phyloP scores from a whole-genome alignment of 306 rosid genomes.

The Elaeagnus macrophylla region DNA sequence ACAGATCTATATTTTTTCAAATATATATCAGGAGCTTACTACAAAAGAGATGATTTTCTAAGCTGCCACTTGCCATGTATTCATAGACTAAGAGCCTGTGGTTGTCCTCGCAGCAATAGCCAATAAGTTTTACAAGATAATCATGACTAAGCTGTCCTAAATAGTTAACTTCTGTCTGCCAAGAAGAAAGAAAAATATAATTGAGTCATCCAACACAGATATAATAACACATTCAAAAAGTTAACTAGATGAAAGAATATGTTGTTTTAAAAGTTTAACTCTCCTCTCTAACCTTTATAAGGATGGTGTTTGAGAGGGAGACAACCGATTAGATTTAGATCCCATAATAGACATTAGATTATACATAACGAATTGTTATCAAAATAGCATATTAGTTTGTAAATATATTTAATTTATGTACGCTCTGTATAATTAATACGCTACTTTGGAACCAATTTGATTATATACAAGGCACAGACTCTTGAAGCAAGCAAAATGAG shows the following conservation, averaged over 20 bases:
- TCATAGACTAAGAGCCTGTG: slow-evolving; percentile 87
- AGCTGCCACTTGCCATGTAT: slow-evolving; percentile 92
- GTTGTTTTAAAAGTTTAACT: too few relatives aligned
- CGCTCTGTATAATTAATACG: too few relatives aligned
- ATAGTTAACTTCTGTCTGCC: slow-evolving; percentile 92
- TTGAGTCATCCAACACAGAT: neutral
- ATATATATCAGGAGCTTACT: slow-evolving; percentile 48
- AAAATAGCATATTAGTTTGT: too few relatives aligned
- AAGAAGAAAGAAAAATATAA: slow-evolving; percentile 6
- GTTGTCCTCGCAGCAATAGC: slow-evolving; percentile 94
- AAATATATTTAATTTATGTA: too few relatives aligned
- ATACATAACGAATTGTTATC: too few relatives aligned
- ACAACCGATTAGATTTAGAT: too few relatives aligned
- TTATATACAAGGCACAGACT: neutral
- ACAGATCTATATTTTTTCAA: neutral
- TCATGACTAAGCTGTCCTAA: slow-evolving; percentile 84
- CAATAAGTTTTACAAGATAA: slow-evolving; percentile 90
- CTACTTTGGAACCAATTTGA: neutral
- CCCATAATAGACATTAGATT: too few relatives aligned
- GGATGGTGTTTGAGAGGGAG: too few relatives aligned
- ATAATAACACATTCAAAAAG: too few relatives aligned
- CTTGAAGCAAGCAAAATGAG: slow-evolving; percentile 28
- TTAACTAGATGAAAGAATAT: too few relatives aligned
- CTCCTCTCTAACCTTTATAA: too few relatives aligned
- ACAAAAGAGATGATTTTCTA: slow-evolving; percentile 94